Base-by-base conservation (phyloP, 345 rosid genomes). In the Raphanus sativus region DNA sequence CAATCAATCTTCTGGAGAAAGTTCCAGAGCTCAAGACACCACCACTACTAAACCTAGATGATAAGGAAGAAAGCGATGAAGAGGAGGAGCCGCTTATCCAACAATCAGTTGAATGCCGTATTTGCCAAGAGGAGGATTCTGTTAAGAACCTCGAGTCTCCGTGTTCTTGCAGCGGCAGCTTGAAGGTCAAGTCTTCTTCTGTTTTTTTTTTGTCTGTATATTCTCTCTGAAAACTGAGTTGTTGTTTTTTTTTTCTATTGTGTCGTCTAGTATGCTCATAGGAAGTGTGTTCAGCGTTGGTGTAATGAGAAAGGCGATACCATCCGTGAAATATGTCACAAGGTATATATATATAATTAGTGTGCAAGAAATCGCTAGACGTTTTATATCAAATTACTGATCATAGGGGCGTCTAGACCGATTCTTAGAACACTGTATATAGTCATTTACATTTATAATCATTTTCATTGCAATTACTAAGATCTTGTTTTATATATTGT, bases 251-350 rank as follows among this genome's bases (percentile, higher is more conserved):
- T 36, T 30, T 58, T 24, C 8, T 67, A 0, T 8, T 30, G 45
- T 66, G 28, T 79, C 4, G 28, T 79, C 4, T 52, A 95, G 98
- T 95, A 83, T 89, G 99, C 99, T 54, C 99, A 95, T 84, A 84
- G 98, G 84, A 92, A 95, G 81, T 95, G 99, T 77, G 98, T 95
- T 71, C 99, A 95, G 76, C 96, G 84, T 74, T 95, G 99, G 99
- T 95, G 98, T 82, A 83, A 95, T 61, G 98, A 95, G 88, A 95
- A 95, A 80, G 96, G 99, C 13, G 97, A 95, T 77, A 87, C 73
- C 79, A 88, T 83, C 60, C 92, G 99, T 84, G 99, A 95, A 80
- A 95, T 92, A 56, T 95, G 99, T 58, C 97, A 95, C 83, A 89
- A 90, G 96, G 99, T 95, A 48, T 6, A n/a, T 15, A 48, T n/a